Base-by-base conservation (phyloP, 257 asterid species). In the Nicotiana tabacum region DNA sequence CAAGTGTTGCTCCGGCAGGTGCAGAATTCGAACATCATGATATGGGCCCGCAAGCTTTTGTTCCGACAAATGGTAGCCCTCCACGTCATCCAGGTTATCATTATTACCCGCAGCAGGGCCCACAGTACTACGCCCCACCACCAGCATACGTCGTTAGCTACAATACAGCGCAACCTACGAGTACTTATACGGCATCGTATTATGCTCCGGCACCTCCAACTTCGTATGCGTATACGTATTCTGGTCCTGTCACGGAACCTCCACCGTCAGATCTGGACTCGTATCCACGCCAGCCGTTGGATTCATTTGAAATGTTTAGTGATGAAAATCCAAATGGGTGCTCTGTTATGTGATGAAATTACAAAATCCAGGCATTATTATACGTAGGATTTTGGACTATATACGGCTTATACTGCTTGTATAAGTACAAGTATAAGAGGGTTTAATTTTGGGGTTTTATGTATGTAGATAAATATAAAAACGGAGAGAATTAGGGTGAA, bases 271-370 rank as follows among this genome's bases (percentile, higher is more conserved):
- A 88, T 78, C 29, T 82, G 17, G 88, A 88, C 37, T 13, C 82
- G 37, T n/a, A 87, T 68, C 84, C 91, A 18, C 86, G 83, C 0
- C 95, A 90, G 87, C 93, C 92, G 88, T 84, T 88, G 92, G 95
- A 91, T 89, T 91, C 97, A 5, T 89, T 93, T 78, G 97, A 93
- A 84, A 88, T 93, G 66, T 93, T 93, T 80, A 93, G 97, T 55
- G 97, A 93, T 78, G 97, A 93, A 82, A 93, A 93, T 87, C 96
- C 96, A 7, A 93, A 93, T 72, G 96, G 94, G 35, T 93, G 97
- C 87, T 85, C 78, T 32, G 77, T 91, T 21, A 89, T 90, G 92
- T 92, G 84, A 88, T 18, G 74, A 46, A 39, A 51, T 6, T 29
- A 24, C 24, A 3, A 21, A 46, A 46, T 72, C 78, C 37, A 0